phyloP scores from a whole-genome alignment of 2,329 filamentous ascomycete species.

The Cercospora sojina region DNA sequence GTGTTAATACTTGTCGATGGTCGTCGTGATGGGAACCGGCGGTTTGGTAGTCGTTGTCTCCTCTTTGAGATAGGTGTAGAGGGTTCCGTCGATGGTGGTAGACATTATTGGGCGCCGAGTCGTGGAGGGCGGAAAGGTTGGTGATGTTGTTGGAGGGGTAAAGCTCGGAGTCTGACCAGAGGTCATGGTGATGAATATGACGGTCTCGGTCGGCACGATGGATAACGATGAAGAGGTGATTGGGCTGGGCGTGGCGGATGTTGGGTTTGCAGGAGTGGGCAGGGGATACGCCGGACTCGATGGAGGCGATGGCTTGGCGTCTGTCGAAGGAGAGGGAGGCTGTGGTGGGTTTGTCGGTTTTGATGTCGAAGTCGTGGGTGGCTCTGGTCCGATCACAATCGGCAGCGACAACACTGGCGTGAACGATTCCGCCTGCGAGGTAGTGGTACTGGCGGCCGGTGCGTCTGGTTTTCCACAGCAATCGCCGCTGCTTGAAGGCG shows the following conservation, averaged over 20 bases:
- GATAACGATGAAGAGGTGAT: neutral
- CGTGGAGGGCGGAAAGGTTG: neutral
- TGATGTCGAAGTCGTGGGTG: neutral
- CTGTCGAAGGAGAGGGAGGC: neutral
- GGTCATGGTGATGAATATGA: slow-evolving; percentile 9
- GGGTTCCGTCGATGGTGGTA: slow-evolving; percentile 1
- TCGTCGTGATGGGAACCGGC: neutral
- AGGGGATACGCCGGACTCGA: neutral
- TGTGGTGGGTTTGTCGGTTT: neutral
- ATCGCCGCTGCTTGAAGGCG: neutral
- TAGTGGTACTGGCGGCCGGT: neutral
- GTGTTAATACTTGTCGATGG: neutral
- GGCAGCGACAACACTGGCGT: neutral
- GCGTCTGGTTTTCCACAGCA: neutral
- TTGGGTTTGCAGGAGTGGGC: neutral
- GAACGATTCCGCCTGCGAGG: neutral
- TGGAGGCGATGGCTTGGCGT: neutral
- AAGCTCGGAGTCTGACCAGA: neutral
- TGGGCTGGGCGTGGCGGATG: neutral
- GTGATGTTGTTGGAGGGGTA: neutral
- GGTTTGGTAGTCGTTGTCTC: neutral
- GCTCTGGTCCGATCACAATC: neutral
- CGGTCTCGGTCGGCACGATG: neutral
- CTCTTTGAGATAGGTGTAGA: slow-evolving; percentile 2
- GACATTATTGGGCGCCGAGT: neutral